phyloP scores from a whole-genome alignment of 2,329 filamentous ascomycete genomes.

The Aspergillus nomiae region DNA sequence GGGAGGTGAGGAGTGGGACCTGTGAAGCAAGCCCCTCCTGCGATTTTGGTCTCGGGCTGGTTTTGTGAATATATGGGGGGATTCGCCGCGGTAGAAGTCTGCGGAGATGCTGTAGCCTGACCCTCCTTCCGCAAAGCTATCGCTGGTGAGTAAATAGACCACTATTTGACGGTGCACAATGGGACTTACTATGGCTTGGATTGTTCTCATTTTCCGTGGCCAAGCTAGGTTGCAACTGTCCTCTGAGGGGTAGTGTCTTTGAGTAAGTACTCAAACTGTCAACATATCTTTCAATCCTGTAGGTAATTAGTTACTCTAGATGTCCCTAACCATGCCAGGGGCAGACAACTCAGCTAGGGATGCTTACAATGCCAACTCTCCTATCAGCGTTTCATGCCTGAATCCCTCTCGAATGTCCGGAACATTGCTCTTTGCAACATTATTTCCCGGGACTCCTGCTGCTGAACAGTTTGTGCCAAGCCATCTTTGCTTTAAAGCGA shows the following conservation, averaged over 20 bases:
- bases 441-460: conserved; percentile 81
- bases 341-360: background rate
- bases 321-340: background rate
- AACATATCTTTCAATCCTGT: conserved; percentile 3
- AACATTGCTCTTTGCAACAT: conserved; percentile 94
- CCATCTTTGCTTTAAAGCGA: conserved; percentile 87
- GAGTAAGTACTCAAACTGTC: background rate
- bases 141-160: background rate
- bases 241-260: background rate
- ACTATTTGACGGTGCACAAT: background rate
- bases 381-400: conserved; percentile 78
- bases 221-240: background rate
- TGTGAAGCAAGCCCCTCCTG: background rate
- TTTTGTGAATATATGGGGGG: background rate
- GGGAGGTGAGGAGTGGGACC: background rate
- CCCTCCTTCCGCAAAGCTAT: background rate
- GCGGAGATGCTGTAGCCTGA: background rate
- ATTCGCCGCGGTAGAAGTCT: background rate
- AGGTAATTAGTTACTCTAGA: background rate
- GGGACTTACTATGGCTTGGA: background rate
- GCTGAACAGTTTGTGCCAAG: conserved; percentile 76
- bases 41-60: background rate
- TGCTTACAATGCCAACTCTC: conserved; percentile 79
- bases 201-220: background rate
- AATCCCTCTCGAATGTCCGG: conserved; percentile 91